These are phyloP conservation scores for Teratosphaeria destructans DNA, from an alignment of 2,329 filamentous ascomycete genomes.

Conservation along the genomic window DNA sequence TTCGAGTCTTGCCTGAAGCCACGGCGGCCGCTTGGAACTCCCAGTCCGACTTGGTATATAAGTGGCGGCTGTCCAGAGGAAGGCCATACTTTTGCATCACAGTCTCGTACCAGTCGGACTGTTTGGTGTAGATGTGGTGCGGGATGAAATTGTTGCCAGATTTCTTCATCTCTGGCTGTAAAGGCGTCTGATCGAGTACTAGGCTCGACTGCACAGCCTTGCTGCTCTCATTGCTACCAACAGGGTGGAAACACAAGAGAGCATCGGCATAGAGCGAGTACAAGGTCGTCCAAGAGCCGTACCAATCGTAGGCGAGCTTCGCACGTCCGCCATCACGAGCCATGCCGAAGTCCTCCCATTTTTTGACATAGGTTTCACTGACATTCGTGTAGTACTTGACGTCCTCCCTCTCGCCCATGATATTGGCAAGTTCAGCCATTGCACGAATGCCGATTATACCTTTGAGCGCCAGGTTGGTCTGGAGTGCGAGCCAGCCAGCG, in stretches of 20 bases:
- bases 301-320: constrained; percentile 70
- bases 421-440: constrained; percentile 59
- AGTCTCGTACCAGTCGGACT: constrained; percentile 69
- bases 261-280: constrained; percentile 79
- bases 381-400: constrained; percentile 50
- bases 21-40: constrained; percentile 81
- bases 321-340: constrained; percentile 60
- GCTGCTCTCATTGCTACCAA: constrained; percentile 18
- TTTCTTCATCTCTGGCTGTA: neutral
- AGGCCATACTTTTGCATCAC: constrained; percentile 75
- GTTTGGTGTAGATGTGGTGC: constrained; percentile 63
- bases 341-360: constrained; percentile 63
- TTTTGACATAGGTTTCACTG: constrained; percentile 55
- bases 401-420: constrained; percentile 49
- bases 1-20: constrained; percentile 55
- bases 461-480: constrained; percentile 75
- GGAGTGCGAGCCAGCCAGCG: constrained; percentile 64
- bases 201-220: constrained; percentile 11
- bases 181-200: neutral
- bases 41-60: constrained; percentile 87
- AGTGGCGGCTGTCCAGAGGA: constrained; percentile 68
- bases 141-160: constrained; percentile 50
- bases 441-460: constrained; percentile 74
- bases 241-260: constrained; percentile 65
- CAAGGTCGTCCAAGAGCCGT: constrained; percentile 71